phyloP scores from a whole-genome alignment of 1,284 basidiomycete species.

The Earliella scabrosa region DNA sequence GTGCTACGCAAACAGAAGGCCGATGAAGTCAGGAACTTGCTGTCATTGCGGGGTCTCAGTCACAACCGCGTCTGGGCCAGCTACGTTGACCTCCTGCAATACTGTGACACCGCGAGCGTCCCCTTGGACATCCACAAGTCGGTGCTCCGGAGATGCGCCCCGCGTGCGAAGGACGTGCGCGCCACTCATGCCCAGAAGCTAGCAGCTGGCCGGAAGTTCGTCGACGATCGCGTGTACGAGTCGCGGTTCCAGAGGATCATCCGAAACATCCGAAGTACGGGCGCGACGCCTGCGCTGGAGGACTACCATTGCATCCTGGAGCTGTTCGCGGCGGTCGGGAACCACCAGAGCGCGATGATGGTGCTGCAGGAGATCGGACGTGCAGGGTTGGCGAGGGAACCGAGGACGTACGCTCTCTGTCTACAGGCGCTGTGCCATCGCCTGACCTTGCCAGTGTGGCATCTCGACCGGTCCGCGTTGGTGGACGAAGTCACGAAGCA shows the following conservation, averaged over 20 bases:
- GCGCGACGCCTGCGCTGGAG: constrained; percentile 52
- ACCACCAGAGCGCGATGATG: constrained; percentile 58
- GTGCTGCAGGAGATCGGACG: constrained; percentile 63
- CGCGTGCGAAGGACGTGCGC: constrained; percentile 49
- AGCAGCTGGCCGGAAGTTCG: constrained; percentile 33
- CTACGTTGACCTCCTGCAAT: constrained; percentile 59
- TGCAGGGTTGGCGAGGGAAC: constrained; percentile 47
- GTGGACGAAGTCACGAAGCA: constrained; percentile 47
- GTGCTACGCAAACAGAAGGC: constrained; percentile 32
- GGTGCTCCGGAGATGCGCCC: constrained; percentile 68
- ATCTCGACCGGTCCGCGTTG: constrained; percentile 37
- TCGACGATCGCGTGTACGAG: constrained; percentile 56
- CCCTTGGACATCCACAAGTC: constrained; percentile 68
- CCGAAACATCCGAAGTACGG: constrained; percentile 64
- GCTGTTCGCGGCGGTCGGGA: constrained; percentile 74
- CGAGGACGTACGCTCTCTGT: constrained; percentile 63
- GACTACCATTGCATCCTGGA: constrained; percentile 77
- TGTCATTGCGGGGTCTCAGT: constrained; percentile 38
- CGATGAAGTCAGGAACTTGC: constrained; percentile 34
- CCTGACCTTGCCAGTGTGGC: constrained; percentile 57
- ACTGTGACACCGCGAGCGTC: constrained; percentile 49
- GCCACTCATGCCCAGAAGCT: constrained; percentile 43
- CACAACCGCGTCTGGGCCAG: constrained; percentile 59
- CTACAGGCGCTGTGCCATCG: constrained; percentile 72
- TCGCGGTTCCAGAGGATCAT: constrained; percentile 66